Conservation (phyloP, 2,329 filamentous ascomycete genomes). For the Ophiostoma perfectum region DNA sequence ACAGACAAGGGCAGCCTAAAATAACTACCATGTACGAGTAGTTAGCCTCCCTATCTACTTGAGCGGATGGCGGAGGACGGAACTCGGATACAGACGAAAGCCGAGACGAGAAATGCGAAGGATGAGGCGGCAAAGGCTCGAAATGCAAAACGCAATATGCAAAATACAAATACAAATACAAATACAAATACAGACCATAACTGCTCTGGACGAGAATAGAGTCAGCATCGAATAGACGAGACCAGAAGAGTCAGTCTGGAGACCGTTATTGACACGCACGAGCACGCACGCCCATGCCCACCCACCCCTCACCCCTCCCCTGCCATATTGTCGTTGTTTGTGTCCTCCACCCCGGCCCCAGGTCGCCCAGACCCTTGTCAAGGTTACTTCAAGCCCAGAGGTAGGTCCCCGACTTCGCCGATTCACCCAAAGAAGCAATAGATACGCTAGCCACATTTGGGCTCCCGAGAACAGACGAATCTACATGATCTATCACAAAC, state of each 20-base stretch:
- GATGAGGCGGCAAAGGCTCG: not conserved
- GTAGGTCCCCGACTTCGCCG: conserved; percentile 10
- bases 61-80: too few relatives aligned
- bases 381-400: conserved; percentile 7
- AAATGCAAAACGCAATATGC: too few relatives aligned
- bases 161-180: too few relatives aligned
- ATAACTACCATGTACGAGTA: conserved; percentile 2
- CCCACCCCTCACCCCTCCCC: not conserved
- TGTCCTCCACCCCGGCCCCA: not conserved
- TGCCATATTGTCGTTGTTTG: not conserved
- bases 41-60: not conserved
- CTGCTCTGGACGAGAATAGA: too few relatives aligned
- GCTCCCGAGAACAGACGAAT: not conserved
- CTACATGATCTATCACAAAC: not conserved
- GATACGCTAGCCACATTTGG: not conserved
- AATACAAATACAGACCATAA: too few relatives aligned
- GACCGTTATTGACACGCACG: conserved; percentile 2
- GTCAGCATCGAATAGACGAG: too few relatives aligned
- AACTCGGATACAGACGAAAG: not conserved
- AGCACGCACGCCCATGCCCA: not conserved
- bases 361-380: not conserved
- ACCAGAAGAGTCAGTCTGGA: too few relatives aligned
- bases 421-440: not conserved
- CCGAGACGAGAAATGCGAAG: not conserved
- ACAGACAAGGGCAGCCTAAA: not conserved